Base-by-base conservation (phyloP, 352 stramenopile genomes). In the Paralagenidium karlingii region DNA sequence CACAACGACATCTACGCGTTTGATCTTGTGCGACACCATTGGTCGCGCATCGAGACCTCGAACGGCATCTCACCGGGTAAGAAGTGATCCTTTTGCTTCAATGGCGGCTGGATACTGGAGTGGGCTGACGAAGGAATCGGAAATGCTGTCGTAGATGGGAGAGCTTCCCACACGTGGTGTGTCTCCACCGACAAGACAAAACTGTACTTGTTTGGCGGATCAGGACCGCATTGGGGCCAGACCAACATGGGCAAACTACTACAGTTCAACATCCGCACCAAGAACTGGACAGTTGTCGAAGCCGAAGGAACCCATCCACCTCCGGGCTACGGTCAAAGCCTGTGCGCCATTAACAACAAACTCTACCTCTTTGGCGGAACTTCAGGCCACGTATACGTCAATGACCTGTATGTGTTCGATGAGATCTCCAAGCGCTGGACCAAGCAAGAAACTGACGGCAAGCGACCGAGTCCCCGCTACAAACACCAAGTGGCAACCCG, bases 211-310 rank as follows among this genome's bases (percentile, higher is more conserved):
- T 89, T 84, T 29, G 75, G 75, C 29, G 75, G 75, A 22, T 85
- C 71, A 2, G 71, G 75, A 0, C 75, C 75, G 21, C 75, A 86
- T 47, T 89, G 75, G 75, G 75, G 75, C 8, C 75, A 89, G 44
- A 89, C 71, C 7, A 89, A 89, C 53, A 89, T 89, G 75, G 71
- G 75, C 38, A 89, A 89, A 45, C 47, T 89, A 40, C 58, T 86
- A 21, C 67, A 86, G 39, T 89, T 83, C 49, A 70, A 55, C 34
- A 81, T 89, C 48, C 57, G 51, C 15, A 62, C 81, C 22, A 82
- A 83, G 54, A 82, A 76, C 38, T 89, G 75, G 75, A 82, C 64
- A 9, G 80, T 89, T 9, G 69, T 89, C 12, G 64, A 84, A 26
- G 60, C 69, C 0, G 50, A 79, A 33, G 75, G 75, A 6, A 63